phyloP scores from a whole-genome alignment of 1,139 yeast genomes.

The Pichia inconspicua region DNA sequence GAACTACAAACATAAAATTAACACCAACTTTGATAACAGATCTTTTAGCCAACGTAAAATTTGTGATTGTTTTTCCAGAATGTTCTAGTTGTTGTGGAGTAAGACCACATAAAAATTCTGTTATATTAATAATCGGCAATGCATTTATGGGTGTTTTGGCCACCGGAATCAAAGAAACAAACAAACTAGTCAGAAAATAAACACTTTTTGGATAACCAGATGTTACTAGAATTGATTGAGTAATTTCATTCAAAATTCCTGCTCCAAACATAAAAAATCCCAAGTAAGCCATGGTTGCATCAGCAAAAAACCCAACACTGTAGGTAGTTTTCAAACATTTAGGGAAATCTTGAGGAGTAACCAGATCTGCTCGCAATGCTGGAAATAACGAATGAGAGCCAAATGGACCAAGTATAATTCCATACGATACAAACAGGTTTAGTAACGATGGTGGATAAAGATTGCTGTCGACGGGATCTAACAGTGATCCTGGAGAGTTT shows the following conservation, averaged over 20 bases:
- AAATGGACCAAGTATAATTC: slow-evolving; percentile 54
- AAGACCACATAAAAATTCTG: slow-evolving; percentile 44
- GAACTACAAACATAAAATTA: slow-evolving; percentile 40
- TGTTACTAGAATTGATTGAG: slow-evolving; percentile 43
- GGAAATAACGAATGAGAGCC: slow-evolving; percentile 61
- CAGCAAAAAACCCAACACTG: slow-evolving; percentile 42
- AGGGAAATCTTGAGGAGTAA: slow-evolving; percentile 37
- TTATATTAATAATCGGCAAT: slow-evolving; percentile 45
- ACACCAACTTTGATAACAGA: slow-evolving; percentile 38
- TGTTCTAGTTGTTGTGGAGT: slow-evolving; percentile 23
- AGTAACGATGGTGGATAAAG: slow-evolving; percentile 37
- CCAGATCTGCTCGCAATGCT: slow-evolving; percentile 49
- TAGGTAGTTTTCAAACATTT: slow-evolving; percentile 30
- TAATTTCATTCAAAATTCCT: slow-evolving; percentile 45
- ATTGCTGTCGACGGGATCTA: slow-evolving; percentile 35
- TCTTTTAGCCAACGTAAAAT: slow-evolving; percentile 8
- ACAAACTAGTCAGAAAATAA: slow-evolving; percentile 41
- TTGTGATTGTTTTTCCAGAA: slow-evolving; percentile 10
- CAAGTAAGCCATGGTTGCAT: slow-evolving; percentile 45
- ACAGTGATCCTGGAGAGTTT: slow-evolving; percentile 41
- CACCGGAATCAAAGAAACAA: slow-evolving; percentile 48
- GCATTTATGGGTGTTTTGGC: slow-evolving; percentile 57
- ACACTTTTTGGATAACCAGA: slow-evolving; percentile 47
- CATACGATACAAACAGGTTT: slow-evolving; percentile 43
- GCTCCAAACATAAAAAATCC: slow-evolving; percentile 55